Conservation (phyloP, 495 filamentous ascomycete species). For the Podospora didyma region DNA sequence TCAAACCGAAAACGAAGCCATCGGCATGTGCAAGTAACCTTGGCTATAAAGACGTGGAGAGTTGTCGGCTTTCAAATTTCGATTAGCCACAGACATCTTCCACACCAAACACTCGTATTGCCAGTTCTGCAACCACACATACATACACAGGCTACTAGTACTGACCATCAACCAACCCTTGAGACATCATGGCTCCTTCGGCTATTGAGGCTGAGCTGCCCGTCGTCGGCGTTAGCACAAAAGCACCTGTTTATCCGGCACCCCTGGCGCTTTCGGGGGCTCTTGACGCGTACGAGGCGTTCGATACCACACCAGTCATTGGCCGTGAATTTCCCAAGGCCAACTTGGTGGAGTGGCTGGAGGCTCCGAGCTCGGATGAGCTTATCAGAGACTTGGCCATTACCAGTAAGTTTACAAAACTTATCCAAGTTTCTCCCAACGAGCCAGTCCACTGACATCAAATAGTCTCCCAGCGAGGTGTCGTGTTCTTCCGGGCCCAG, state of each 20-base stretch:
- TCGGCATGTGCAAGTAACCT: too few relatives aligned
- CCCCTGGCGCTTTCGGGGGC: slow-evolving; percentile 51
- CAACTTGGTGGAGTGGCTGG: slow-evolving; percentile 59
- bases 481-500: slow-evolving; percentile 76
- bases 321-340: slow-evolving; percentile 62
- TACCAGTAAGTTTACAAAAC: slow-evolving; percentile 46
- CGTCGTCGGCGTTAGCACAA: slow-evolving; percentile 7
- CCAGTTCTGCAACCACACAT: not conserved
- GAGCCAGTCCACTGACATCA: not conserved
- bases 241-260: slow-evolving; percentile 7
- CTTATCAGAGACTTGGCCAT: slow-evolving; percentile 66
- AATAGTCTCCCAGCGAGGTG: slow-evolving; percentile 70
- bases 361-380: slow-evolving; percentile 61
- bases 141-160: not conserved
- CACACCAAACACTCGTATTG: not conserved
- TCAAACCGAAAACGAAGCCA: too few relatives aligned
- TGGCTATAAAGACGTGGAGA: too few relatives aligned
- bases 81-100: too few relatives aligned
- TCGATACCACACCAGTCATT: slow-evolving; percentile 66
- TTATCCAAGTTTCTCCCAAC: not conserved
- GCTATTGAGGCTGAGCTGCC: slow-evolving; percentile 19
- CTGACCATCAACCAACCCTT: not conserved
- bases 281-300: slow-evolving; percentile 54
- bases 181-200: slow-evolving; percentile 28
- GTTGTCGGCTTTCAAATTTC: too few relatives aligned